These are phyloP conservation scores for Dipodascopsis tothii DNA, from an alignment of 805 yeast species.

Conservation along the genomic window DNA sequence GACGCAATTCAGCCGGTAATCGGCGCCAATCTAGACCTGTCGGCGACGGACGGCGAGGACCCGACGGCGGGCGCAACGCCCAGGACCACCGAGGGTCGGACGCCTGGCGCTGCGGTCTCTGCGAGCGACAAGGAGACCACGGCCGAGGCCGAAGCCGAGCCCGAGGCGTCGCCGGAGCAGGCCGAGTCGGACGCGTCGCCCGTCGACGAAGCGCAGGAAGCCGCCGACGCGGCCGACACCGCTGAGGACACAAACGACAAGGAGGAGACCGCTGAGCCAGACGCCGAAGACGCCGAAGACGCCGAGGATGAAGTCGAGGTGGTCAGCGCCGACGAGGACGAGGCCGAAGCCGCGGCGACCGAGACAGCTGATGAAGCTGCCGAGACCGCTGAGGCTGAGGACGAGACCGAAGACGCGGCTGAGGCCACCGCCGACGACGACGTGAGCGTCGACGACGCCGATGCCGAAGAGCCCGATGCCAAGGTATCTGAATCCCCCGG, in stretches of 20 bases:
- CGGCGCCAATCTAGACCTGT: background rate
- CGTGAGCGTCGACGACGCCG: too few species aligned
- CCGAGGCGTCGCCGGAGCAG: constrained; percentile 4
- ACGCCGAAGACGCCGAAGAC: constrained; percentile 8
- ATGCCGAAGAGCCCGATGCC: constrained; percentile 1
- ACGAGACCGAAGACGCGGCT: background rate
- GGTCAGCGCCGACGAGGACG: constrained; percentile 20
- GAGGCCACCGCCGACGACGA: too few species aligned
- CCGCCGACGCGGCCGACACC: too few species aligned
- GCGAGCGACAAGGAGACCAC: too few species aligned
- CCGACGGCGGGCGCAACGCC: too few species aligned
- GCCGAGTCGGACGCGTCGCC: too few species aligned
- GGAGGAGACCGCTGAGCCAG: too few species aligned
- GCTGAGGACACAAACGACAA: too few species aligned
- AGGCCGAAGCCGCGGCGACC: constrained; percentile 11
- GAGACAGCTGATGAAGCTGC: constrained; percentile 9
- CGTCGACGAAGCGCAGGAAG: too few species aligned
- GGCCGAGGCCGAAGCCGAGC: constrained; percentile 4
- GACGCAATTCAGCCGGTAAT: constrained; percentile 1
- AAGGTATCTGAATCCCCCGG: too few species aligned
- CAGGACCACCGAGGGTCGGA: too few species aligned
- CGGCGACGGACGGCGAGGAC: constrained; percentile 1
- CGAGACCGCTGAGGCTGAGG: background rate
- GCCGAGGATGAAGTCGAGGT: constrained; percentile 15
- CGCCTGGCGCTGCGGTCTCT: too few species aligned